Conservation (phyloP, 352 stramenopile species). For the Phytophthora pseudosyringae region DNA sequence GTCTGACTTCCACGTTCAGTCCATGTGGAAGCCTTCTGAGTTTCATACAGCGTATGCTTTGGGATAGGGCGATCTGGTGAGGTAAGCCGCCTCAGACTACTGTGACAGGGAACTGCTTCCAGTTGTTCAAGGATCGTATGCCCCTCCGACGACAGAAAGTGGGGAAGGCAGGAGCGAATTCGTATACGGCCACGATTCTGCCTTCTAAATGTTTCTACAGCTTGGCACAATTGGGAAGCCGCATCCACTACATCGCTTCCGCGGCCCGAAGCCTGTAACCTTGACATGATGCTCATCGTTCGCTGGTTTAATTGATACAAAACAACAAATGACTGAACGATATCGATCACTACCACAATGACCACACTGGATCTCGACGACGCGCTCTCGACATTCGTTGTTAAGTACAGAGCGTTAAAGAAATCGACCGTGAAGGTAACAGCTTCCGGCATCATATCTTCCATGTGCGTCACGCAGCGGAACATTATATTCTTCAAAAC, state of each 20-base stretch:
- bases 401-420: conserved; percentile 37
- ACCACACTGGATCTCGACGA: conserved; percentile 27
- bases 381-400: conserved; percentile 34
- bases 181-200: conserved; percentile 15
- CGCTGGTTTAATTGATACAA: conserved; percentile 21
- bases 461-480: conserved; percentile 23
- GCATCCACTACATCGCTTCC: background rate
- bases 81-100: no score
- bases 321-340: conserved; percentile 11
- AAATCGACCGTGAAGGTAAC: conserved; percentile 40
- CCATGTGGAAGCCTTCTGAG: no score
- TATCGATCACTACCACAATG: conserved; percentile 33
- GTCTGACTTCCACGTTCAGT: no score
- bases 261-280: background rate
- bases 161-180: conserved; percentile 16
- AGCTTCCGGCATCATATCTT: conserved; percentile 45
- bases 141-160: background rate
- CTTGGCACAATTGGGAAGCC: conserved; percentile 4
- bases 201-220: conserved; percentile 4
- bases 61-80: no score
- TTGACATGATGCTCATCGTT: conserved; percentile 3
- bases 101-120: conserved; percentile 1
- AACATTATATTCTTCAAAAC: conserved; percentile 35
- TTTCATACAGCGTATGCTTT: no score
- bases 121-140: conserved; percentile 10